Evolutionary conservation across 768 basidiomycete species (phyloP), one percentile per base, ranked within the genome.

Genomic region (Serendipita sp.): DNA sequence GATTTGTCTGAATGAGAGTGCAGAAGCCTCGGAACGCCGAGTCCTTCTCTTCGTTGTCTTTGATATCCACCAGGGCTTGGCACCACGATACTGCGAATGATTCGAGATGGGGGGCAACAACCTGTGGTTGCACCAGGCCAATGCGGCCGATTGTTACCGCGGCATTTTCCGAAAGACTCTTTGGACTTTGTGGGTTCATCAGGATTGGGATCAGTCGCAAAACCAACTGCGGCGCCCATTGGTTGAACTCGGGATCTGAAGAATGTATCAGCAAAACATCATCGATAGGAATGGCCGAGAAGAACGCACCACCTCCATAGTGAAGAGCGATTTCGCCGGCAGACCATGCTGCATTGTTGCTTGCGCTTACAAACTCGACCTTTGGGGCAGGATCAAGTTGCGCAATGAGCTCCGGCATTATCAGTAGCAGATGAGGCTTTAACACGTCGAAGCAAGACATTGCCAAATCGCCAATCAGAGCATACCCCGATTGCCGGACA

Each of bases 261-360:
- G 28, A 7, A 42, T 22, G 28, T 17, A 22, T 45, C 11, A 61
- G 4, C 17, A 43, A 31, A 13, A 20, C 20, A 45, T 22, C 3
- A 38, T 38, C 38, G 7, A 17, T 41, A 64, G 20, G 26, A 43
- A 31, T n/a, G 56, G 16, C 16, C 3, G 22, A 67, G 61, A 31
- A 61, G 61, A 14, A 71, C 80, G 63, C 70, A 88, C 89, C 86
- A 66, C 82, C 78, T 61, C 91, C 89, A 70, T 90, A 93, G 51
- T 92, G 89, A 65, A 99, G 75, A 5, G 96, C 91, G 33, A 99
- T 91, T 73, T 99, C 96, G 45, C 96, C 96, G 30, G 96, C 93
- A n/a, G 92, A 93, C 96, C 96, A 99, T 0, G 95, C 95, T 9
- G 96, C 96, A 70, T 99, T 99, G 74, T 99, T 99, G 72, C 91